phyloP scores from a whole-genome alignment of 2,329 filamentous ascomycete species.

The Trichoderma sp. region DNA sequence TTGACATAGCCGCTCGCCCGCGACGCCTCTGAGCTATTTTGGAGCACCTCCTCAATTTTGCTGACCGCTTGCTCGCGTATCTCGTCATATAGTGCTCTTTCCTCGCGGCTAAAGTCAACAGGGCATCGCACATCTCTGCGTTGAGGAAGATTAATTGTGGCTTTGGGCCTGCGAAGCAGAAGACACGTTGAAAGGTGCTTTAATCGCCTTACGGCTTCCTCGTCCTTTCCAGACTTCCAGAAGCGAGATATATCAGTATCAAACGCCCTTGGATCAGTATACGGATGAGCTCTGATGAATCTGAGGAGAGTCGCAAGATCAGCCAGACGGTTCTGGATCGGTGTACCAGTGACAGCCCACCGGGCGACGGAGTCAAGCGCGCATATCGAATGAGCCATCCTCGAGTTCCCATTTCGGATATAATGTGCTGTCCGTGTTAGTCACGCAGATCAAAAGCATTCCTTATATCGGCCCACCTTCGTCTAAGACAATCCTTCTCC shows the following conservation, averaged over 20 bases:
- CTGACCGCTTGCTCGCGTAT: not conserved
- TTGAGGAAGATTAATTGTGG: not conserved
- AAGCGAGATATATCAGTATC: not conserved
- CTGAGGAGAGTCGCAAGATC: slow-evolving; percentile 45
- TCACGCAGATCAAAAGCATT: not conserved
- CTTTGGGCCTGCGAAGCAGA: not conserved
- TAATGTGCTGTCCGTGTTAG: slow-evolving; percentile 12
- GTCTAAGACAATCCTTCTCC: not conserved
- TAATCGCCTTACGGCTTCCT: not conserved
- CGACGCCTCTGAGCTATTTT: not conserved
- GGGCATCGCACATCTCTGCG: not conserved
- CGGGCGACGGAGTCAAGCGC: slow-evolving; percentile 38
- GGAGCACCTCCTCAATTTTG: not conserved
- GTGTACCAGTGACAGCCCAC: slow-evolving; percentile 52
- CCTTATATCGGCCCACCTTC: not conserved
- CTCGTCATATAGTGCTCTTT: not conserved
- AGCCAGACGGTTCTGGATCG: slow-evolving; percentile 46
- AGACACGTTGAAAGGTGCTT: not conserved
- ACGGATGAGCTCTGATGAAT: slow-evolving; percentile 25
- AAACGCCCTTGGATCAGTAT: not conserved
- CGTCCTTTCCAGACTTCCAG: not conserved
- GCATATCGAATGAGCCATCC: slow-evolving; percentile 41
- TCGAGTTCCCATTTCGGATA: slow-evolving; percentile 39
- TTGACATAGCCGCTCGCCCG: not conserved
- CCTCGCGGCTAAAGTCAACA: not conserved